These are phyloP conservation scores for Colletotrichum liaoningense DNA, from an alignment of 2,329 filamentous ascomycete species.

Conservation along the genomic window DNA sequence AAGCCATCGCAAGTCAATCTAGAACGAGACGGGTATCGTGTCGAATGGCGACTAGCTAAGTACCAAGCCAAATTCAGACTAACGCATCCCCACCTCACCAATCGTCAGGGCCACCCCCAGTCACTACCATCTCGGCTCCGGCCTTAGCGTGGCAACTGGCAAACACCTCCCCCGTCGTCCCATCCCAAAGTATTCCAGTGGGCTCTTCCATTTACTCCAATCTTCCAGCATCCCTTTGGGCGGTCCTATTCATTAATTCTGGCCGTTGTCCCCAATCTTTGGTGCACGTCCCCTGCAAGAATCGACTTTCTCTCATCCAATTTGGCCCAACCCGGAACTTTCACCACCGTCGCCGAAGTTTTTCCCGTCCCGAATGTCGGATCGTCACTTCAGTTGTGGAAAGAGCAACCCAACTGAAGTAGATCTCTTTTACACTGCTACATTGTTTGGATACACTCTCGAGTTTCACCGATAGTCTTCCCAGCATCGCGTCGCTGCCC, in stretches of 20 bases:
- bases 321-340: neutral
- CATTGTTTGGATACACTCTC: neutral
- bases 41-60: neutral
- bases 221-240: constrained; percentile 6
- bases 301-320: neutral
- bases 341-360: constrained; percentile 10
- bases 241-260: neutral
- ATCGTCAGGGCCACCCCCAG: constrained; percentile 2
- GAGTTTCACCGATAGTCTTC: neutral
- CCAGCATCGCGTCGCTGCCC: neutral
- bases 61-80: neutral
- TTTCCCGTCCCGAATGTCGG: neutral
- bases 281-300: neutral
- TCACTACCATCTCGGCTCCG: neutral
- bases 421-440: neutral
- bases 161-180: constrained; percentile 8
- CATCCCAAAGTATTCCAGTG: constrained; percentile 9
- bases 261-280: neutral
- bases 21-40: constrained; percentile 2
- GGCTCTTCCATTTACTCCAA: neutral
- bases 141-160: constrained; percentile 1
- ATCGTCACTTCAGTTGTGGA: neutral
- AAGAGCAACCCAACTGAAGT: neutral
- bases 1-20: neutral
- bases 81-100: neutral